A percentile compares a stretch with the other conserved stretches of the same genome.
These are phyloP conservation scores for Globisporangium cederbergense DNA, from an alignment of 352 stramenopile species.

Conservation along the genomic window DNA sequence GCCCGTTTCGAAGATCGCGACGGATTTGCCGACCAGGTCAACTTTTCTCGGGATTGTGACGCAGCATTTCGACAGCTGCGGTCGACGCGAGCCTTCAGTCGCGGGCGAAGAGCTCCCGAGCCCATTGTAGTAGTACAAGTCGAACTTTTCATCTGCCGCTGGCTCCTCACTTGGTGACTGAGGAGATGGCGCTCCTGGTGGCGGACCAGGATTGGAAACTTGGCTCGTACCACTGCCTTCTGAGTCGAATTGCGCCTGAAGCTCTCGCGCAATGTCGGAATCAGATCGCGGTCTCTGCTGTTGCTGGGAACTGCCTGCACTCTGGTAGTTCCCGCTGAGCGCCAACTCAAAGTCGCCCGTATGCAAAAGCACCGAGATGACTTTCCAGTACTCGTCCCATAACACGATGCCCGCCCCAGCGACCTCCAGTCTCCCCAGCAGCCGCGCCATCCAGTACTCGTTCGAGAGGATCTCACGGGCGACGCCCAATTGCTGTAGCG, in stretches of 20 bases:
- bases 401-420: conserved; percentile 86
- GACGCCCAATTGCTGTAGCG: conserved; percentile 69
- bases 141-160: conserved; percentile 20
- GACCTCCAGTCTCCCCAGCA: conserved; percentile 57
- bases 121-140: conserved; percentile 50
- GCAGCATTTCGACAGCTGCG: conserved; percentile 40
- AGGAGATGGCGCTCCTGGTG: not conserved
- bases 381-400: conserved; percentile 92
- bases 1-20: conserved; percentile 46
- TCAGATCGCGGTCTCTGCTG: conserved; percentile 45
- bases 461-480: conserved; percentile 39
- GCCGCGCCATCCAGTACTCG: conserved; percentile 63
- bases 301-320: not conserved
- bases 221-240: conserved; percentile 24
- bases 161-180: not conserved
- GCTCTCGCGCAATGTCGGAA: conserved; percentile 61
- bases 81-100: conserved; percentile 15
- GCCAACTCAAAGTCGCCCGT: conserved; percentile 67
- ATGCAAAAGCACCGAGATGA: conserved; percentile 71
- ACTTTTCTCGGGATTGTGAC: conserved; percentile 30
- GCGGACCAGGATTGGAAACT: not conserved
- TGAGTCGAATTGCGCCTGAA: conserved; percentile 75
- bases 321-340: conserved; percentile 43
- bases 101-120: conserved; percentile 14
- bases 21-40: conserved; percentile 67